Conservation (phyloP, 768 basidiomycete genomes). For the Tylopilus sp. region DNA sequence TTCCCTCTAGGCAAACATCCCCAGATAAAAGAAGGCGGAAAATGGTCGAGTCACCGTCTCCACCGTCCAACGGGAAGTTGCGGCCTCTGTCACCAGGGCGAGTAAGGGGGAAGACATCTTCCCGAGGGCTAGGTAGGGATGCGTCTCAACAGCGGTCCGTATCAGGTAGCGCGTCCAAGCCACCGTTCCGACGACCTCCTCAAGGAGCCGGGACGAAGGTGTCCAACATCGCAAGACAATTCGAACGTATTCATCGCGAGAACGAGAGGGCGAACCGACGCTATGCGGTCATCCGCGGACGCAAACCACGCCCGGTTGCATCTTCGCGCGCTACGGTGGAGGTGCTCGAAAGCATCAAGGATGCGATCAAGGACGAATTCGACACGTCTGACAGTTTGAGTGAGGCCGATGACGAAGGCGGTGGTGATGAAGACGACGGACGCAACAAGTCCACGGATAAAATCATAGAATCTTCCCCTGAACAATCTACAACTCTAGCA, state of each 20-base stretch:
- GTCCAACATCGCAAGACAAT: conserved; percentile 85
- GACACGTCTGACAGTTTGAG: conserved; percentile 65
- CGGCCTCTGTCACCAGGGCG: conserved; percentile 31
- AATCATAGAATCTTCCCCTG: conserved; percentile 29
- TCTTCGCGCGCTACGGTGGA: conserved; percentile 86
- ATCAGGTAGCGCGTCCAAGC: conserved; percentile 38
- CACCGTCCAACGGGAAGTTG: conserved; percentile 21
- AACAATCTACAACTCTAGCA: conserved; percentile 30
- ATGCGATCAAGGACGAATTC: conserved; percentile 86
- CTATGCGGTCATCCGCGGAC: conserved; percentile 83
- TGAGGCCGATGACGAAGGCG: conserved; percentile 68
- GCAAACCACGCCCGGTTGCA: conserved; percentile 85
- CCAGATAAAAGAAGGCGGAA: conserved; percentile 62
- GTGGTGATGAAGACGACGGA: conserved; percentile 53
- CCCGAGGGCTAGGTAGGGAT: conserved; percentile 36
- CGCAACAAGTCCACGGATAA: conserved; percentile 31
- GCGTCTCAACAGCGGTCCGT: conserved; percentile 41
- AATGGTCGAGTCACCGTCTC: conserved; percentile 34
- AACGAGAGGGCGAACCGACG: conserved; percentile 71
- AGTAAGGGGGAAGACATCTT: conserved; percentile 34
- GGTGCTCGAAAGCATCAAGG: conserved; percentile 84
- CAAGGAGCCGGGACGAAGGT: conserved; percentile 64
- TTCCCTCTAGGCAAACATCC: conserved; percentile 62
- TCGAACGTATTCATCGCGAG: conserved; percentile 78
- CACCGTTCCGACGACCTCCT: conserved; percentile 52